Evolutionary conservation across 306 rosid species (phyloP).

Genomic region (Cucumis cinereus): DNA sequence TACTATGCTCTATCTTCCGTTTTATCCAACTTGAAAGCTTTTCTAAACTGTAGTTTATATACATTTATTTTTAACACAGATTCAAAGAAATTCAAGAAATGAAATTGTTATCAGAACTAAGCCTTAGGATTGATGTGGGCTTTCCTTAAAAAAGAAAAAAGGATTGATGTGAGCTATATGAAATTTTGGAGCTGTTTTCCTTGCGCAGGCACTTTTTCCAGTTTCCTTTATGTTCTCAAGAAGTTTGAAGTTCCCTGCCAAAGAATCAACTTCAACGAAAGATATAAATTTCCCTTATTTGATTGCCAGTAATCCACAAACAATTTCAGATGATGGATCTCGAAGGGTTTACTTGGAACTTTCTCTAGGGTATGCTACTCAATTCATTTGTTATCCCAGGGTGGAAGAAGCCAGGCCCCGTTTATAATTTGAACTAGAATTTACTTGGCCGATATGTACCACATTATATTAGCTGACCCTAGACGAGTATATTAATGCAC

Average conservation of each 20-base stretch:
- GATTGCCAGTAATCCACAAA: slow-evolving; percentile 30
- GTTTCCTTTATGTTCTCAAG: slow-evolving; percentile 67
- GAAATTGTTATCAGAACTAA: not conserved
- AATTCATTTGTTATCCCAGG: not conserved
- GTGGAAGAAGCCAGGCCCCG: not conserved
- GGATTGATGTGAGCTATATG: not conserved
- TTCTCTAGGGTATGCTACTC: slow-evolving; percentile 69
- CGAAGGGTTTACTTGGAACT: slow-evolving; percentile 72
- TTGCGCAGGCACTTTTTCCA: slow-evolving; percentile 71
- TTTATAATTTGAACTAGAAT: not conserved
- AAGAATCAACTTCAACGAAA: slow-evolving; percentile 40
- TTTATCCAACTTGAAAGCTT: not conserved
- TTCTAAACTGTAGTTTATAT: not conserved
- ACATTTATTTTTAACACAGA: not conserved
- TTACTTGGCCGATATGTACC: not conserved
- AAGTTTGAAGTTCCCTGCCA: slow-evolving; percentile 69
- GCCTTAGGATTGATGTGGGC: not conserved
- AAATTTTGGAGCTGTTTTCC: slow-evolving; percentile 15
- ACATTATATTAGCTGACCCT: not conserved
- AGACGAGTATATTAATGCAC: not conserved
- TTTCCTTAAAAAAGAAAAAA: too few relatives aligned
- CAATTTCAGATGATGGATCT: slow-evolving; percentile 24
- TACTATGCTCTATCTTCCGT: not conserved
- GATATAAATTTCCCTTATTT: slow-evolving; percentile 45
- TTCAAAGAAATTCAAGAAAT: not conserved